These are phyloP conservation scores for Hericium coralloides DNA, from an alignment of 768 basidiomycete genomes.

Conservation along the genomic window DNA sequence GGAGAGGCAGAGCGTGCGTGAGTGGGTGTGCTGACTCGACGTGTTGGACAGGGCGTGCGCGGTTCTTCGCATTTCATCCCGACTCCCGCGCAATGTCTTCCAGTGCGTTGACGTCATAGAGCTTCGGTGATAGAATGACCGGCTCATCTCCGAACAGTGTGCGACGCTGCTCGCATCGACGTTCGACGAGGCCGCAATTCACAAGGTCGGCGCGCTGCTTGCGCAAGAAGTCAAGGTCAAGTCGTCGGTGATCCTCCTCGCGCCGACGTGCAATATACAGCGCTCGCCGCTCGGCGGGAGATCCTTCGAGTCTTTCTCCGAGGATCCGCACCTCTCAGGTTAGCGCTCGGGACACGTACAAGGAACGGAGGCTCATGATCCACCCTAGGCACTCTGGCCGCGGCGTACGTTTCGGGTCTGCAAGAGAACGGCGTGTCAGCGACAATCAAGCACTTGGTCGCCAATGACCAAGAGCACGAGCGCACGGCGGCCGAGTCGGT, in stretches of 20 bases:
- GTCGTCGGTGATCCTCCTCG: slow-evolving; percentile 53
- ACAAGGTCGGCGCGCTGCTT: slow-evolving; percentile 47
- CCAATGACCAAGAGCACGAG: slow-evolving; percentile 69
- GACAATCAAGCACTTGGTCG: slow-evolving; percentile 68
- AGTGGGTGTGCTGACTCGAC: too few relatives aligned
- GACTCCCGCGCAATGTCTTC: slow-evolving; percentile 56
- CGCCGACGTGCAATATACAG: slow-evolving; percentile 72
- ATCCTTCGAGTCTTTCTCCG: slow-evolving; percentile 65
- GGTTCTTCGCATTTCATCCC: slow-evolving; percentile 59
- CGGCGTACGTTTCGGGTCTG: slow-evolving; percentile 61
- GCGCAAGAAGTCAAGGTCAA: slow-evolving; percentile 59
- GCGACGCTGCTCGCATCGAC: slow-evolving; percentile 65
- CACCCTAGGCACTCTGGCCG: slow-evolving; percentile 43
- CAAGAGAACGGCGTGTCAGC: slow-evolving; percentile 60
- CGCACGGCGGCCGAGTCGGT: slow-evolving; percentile 55
- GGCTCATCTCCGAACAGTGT: slow-evolving; percentile 29
- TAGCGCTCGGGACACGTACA: background rate
- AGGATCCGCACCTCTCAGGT: slow-evolving; percentile 64
- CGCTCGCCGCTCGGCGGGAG: slow-evolving; percentile 52
- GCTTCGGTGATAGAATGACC: background rate
- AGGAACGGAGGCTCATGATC: background rate
- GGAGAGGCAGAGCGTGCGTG: too few relatives aligned
- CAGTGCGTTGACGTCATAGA: slow-evolving; percentile 26
- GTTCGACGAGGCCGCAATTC: slow-evolving; percentile 52
- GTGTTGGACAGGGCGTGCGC: slow-evolving; percentile 43